Percentiles rank a stretch among this genome's conserved stretches.
Conservation (phyloP, 495 filamentous ascomycete genomes). For the Podospora sp. region DNA sequence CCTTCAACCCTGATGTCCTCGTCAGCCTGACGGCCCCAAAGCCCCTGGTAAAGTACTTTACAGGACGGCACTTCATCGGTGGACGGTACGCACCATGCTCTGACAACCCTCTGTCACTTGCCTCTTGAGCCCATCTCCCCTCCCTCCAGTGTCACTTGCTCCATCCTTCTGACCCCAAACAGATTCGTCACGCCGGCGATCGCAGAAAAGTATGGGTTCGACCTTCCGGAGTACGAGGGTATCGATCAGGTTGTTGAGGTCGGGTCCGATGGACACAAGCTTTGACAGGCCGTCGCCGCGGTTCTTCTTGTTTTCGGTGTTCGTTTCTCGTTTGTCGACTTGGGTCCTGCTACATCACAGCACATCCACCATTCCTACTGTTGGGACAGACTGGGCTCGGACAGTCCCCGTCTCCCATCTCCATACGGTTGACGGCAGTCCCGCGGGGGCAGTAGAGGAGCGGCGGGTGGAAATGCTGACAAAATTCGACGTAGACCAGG, state of each 20-base stretch:
- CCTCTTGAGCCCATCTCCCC: neutral
- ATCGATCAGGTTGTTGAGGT: conserved; percentile 89
- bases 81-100: conserved; percentile 57
- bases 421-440: conserved; percentile 35
- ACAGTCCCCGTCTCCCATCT: conserved; percentile 52
- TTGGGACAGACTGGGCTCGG: conserved; percentile 54
- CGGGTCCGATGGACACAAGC: conserved; percentile 58
- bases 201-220: conserved; percentile 83
- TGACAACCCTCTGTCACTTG: neutral
- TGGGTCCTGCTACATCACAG: conserved; percentile 41
- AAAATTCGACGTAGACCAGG: conserved; percentile 54
- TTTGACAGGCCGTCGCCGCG: conserved; percentile 39
- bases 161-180: neutral
- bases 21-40: conserved; percentile 95
- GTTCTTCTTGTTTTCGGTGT: conserved; percentile 14
- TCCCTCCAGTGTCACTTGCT: neutral
- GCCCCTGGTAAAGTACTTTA: conserved; percentile 82
- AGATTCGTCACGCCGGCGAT: conserved; percentile 82
- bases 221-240: conserved; percentile 80
- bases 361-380: conserved; percentile 50
- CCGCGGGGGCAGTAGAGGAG: conserved; percentile 45
- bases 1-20: conserved; percentile 74
- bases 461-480: conserved; percentile 48
- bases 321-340: conserved; percentile 4
- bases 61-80: conserved; percentile 85